These are phyloP conservation scores for Pythium monospermum DNA, from an alignment of 352 stramenopile species.

Conservation along the genomic window DNA sequence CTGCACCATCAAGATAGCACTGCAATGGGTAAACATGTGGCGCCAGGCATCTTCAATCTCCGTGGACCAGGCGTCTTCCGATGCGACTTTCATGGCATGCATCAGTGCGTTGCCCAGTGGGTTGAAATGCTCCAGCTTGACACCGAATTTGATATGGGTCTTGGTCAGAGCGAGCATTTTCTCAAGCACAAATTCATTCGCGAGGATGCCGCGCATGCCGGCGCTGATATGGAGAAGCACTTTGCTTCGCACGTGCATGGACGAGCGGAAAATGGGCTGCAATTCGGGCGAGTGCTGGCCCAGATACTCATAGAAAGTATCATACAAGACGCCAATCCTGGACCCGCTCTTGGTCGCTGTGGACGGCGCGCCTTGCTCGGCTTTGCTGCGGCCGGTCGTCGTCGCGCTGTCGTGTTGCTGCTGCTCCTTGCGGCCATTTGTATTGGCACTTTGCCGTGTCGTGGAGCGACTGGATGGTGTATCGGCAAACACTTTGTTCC, in stretches of 20 bases:
- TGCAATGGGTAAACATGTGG: slow-evolving; percentile 35
- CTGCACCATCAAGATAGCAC: slow-evolving; percentile 26
- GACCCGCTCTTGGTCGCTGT: slow-evolving; percentile 25
- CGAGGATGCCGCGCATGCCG: slow-evolving; percentile 46
- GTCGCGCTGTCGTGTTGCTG: no score
- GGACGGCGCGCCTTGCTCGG: slow-evolving; percentile 13
- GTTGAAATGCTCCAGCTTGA: slow-evolving; percentile 43
- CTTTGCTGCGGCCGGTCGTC: not conserved
- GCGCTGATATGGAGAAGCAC: slow-evolving; percentile 49
- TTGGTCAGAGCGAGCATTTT: slow-evolving; percentile 37
- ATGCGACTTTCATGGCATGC: slow-evolving; percentile 37
- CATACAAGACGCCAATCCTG: slow-evolving; percentile 32
- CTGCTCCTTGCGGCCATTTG: no score
- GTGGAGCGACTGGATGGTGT: not conserved
- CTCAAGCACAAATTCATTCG: slow-evolving; percentile 27
- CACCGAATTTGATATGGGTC: slow-evolving; percentile 43
- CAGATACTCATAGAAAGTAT: slow-evolving; percentile 48
- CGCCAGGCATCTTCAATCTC: slow-evolving; percentile 40
- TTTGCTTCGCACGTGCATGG: slow-evolving; percentile 37
- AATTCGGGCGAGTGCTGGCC: slow-evolving; percentile 42
- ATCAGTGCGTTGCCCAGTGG: slow-evolving; percentile 31
- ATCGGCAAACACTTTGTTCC: slow-evolving; percentile 35
- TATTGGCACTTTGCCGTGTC: not conserved
- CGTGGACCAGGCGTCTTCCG: slow-evolving; percentile 31
- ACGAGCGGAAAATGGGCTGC: slow-evolving; percentile 45